phyloP scores from a whole-genome alignment of 192 early-diverging fungal species.

The Dispira parvispora region DNA sequence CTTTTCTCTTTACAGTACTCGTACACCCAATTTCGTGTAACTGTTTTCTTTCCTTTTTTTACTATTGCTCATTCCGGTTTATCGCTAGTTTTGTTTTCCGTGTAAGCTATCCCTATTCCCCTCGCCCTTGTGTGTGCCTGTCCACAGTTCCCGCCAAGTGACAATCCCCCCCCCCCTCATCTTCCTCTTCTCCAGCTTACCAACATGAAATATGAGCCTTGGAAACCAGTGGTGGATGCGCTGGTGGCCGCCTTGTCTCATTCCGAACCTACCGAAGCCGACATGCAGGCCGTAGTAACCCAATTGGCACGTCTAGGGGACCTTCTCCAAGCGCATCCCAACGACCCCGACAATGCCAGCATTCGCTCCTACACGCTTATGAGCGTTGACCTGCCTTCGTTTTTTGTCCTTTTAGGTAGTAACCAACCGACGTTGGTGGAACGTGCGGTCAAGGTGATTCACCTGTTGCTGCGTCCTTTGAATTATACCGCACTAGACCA shows the following conservation, averaged over 20 bases:
- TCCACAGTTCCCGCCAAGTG: background rate
- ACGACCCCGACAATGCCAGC: too few relatives aligned
- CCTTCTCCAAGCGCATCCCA: too few relatives aligned
- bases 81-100: too few relatives aligned
- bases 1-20: too few relatives aligned
- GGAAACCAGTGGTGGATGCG: background rate
- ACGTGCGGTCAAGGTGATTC: conserved; percentile 18
- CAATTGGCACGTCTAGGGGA: too few relatives aligned
- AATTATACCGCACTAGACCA: conserved; percentile 26
- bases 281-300: too few relatives aligned
- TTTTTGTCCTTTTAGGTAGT: conserved; percentile 26
- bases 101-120: background rate
- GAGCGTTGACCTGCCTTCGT: conserved; percentile 20
- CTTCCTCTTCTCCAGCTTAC: background rate
- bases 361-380: too few relatives aligned
- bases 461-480: conserved; percentile 23
- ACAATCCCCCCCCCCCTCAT: background rate
- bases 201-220: background rate
- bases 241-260: background rate
- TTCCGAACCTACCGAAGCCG: too few relatives aligned
- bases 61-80: too few relatives aligned
- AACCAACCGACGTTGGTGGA: conserved; percentile 24
- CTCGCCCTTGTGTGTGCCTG: background rate
- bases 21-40: too few relatives aligned
- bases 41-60: too few relatives aligned